Evolutionary conservation across 768 basidiomycete genomes (phyloP), one percentile per base, ranked within the genome.

Genomic region (Wakefieldia striispora): DNA sequence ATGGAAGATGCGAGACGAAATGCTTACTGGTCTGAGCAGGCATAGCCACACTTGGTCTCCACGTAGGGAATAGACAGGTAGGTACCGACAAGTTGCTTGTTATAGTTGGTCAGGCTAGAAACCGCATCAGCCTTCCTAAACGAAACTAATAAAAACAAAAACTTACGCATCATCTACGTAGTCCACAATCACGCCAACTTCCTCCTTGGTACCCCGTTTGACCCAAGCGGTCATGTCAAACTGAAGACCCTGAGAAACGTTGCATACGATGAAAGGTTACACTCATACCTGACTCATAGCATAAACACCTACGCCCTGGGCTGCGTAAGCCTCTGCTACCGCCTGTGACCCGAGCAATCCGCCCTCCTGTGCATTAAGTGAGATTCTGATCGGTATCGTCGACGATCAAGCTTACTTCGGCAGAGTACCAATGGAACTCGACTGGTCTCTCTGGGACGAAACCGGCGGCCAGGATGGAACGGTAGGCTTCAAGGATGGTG

Each of bases 221-320:
- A 95, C 89, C 92, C 92, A 97, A 47, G 91, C 91, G 19, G 91
- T 93, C 91, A 92, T 92, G 65, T 92, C 90, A 62, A 87, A 89
- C 88, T 90, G 61, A 66, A 69, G 47, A 70, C 66, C n/a, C 59
- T 70, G 35, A 62, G 63, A 0, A 60, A 63, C 41, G 54, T 45
- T 0, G 7, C 9, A 38, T 16, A 33, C 33, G 33, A 33, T 16
- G 37, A 6, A 23, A 0, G 16, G 6, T 29, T 40, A 3, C 4
- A 14, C 43, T 6, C 39, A 35, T 64, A 67, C 66, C 65, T 67
- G 66, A 36, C 66, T 67, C 66, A 67, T 67, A 6, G 54, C 66
- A 50, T 69, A 67, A 19, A 67, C 57, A 2, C 53, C 10, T 10
- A 34, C 9, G 0, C 47, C 51, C 23, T 47, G 34, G 14, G 64